Conservation (phyloP, 441 rosid genomes). For the Metrosideros polymorpha region DNA sequence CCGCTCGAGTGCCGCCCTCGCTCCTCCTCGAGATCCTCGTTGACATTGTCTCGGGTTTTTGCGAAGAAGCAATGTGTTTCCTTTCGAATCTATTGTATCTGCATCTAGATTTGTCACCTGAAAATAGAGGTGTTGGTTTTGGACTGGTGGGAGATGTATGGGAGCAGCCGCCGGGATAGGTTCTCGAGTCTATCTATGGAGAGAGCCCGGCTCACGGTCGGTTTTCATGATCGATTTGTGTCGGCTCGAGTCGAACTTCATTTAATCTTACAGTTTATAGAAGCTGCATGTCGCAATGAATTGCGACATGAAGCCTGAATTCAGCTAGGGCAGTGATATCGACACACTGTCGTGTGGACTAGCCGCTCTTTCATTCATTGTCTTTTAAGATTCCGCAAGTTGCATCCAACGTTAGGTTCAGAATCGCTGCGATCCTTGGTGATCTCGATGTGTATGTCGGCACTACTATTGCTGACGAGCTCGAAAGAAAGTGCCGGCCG, state of each 20-base stretch:
- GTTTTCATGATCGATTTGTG: not conserved
- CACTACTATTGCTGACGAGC: not conserved
- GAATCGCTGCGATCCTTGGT: not conserved
- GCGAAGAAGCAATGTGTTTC: too few relatives aligned
- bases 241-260: not conserved
- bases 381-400: too few relatives aligned
- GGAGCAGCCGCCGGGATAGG: not conserved
- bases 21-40: not conserved
- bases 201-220: not conserved
- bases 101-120: too few relatives aligned
- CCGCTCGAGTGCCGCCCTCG: not conserved
- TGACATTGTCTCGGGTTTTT: not conserved
- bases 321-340: not conserved
- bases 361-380: too few relatives aligned
- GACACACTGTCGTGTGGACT: not conserved
- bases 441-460: rapidly evolving
- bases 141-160: not conserved
- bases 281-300: too few relatives aligned
- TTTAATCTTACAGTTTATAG: not conserved
- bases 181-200: not conserved
- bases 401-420: not conserved
- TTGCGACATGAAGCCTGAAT: not conserved
- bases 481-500: not conserved
- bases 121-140: not conserved
- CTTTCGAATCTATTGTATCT: too few relatives aligned